Evolutionary conservation across 2,329 filamentous ascomycete genomes (phyloP).

Genomic region (Blumeriella jaapii): DNA sequence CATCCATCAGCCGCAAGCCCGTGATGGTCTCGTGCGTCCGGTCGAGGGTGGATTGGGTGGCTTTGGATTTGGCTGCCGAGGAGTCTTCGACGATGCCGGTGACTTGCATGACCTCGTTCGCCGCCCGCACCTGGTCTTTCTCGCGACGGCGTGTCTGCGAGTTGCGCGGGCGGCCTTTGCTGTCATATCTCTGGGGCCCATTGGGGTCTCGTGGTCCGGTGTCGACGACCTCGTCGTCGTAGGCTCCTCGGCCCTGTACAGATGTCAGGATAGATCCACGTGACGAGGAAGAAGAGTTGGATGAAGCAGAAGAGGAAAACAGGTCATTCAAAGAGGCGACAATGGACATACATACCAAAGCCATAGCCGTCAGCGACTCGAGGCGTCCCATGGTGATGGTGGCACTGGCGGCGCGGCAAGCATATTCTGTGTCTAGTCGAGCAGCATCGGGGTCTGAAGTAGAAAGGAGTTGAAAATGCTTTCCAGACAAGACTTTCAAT

Average conservation of each 20-base stretch:
- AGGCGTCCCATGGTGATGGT: conserved; percentile 15
- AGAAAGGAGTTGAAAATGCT: no score
- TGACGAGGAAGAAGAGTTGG: neutral
- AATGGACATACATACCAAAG: conserved; percentile 15
- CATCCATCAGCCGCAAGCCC: conserved; percentile 23
- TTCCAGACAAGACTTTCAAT: no score
- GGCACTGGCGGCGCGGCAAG: neutral
- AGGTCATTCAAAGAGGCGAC: neutral
- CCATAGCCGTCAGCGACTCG: conserved; percentile 20
- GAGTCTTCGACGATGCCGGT: conserved; percentile 27
- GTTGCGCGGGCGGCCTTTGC: conserved; percentile 25
- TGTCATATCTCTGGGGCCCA: conserved; percentile 23
- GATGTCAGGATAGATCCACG: neutral
- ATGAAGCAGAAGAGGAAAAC: neutral
- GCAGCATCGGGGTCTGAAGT: no score
- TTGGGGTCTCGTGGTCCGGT: conserved; percentile 4
- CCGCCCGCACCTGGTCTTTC: conserved; percentile 26
- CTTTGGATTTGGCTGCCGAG: conserved; percentile 18
- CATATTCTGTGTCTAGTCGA: conserved; percentile 2
- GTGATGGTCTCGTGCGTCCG: conserved; percentile 22
- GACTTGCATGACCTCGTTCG: conserved; percentile 29
- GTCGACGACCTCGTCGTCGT: conserved; percentile 25
- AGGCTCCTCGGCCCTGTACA: conserved; percentile 26
- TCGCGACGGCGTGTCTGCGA: conserved; percentile 25
- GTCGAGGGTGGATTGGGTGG: conserved; percentile 9